Base-by-base conservation (phyloP, 805 yeast genomes). In the Lipomyces chichibuensis region DNA sequence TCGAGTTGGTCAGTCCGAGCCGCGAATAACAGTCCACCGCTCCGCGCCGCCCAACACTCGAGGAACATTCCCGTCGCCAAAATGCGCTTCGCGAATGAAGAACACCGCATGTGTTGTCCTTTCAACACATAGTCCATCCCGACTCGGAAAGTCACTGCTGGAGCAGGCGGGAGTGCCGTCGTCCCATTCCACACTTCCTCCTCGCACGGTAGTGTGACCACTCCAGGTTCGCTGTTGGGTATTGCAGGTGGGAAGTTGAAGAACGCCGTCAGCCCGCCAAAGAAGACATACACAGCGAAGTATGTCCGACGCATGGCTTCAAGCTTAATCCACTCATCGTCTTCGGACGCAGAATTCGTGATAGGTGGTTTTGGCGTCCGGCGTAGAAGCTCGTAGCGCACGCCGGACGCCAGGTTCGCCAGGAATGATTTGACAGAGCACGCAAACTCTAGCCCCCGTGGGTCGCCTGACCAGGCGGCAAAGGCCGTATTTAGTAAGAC, bases 391-490 rank as follows among this genome's bases (percentile, higher is more conserved):
- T 65, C 61, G 37, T 32, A 27, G 46, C 65, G 69, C 35, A 63
- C 49, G 29, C 69, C 69, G 43, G 65, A 25, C 14, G 71, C 71
- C 25, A 67, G 65, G 74, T 72, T 64, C 70, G 72, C 60, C 17
- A 64, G 70, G 57, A 71, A 64, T 0, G 75, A 54, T 33, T 75
- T 69, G 33, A 74, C 72, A 2, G 75, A 63, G 60, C 74, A 69
- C 4, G 76, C 72, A 58, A 66, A 73, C 56, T 73, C 77, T n/a
- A 75, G 69, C 1, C 75, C 75, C 8, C 76, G 67, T 6, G 76
- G 73, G 53, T 76, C 78, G n/a, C 77, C 76, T 14, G 72, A 65
- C 75, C 76, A 74, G 57, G 76, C 74, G 13, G 75, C 75, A 58
- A 69, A 76, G 7, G 75, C 69, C 54, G 76, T 63, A 63, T 73